Percentiles rank a stretch among this genome's conserved stretches.
These are phyloP conservation scores for Pseudogymnoascus sp. DNA, from an alignment of 2,329 filamentous ascomycete species.

Conservation along the genomic window DNA sequence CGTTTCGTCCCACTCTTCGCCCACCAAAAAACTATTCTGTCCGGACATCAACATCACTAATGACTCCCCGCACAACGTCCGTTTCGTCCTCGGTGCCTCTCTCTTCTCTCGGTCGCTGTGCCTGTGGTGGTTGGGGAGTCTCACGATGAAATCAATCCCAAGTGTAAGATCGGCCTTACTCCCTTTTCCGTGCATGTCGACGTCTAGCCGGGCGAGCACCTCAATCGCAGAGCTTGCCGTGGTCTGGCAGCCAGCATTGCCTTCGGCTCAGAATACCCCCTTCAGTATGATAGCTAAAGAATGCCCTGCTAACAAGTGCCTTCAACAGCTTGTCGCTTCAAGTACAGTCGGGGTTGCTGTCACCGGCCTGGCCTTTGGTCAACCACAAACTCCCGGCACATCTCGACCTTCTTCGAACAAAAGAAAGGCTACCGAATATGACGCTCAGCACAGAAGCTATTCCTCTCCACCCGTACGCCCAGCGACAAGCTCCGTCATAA, in stretches of 20 bases:
- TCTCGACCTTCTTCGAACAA: slow-evolving; percentile 28
- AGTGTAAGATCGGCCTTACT: slow-evolving; percentile 15
- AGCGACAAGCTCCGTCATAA: slow-evolving; percentile 26
- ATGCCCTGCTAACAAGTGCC: neutral
- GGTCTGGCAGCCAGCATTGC: neutral
- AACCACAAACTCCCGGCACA: slow-evolving; percentile 24
- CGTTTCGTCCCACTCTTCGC: slow-evolving; percentile 10
- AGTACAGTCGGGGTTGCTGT: slow-evolving; percentile 33
- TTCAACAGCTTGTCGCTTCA: slow-evolving; percentile 31
- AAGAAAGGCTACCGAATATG: slow-evolving; percentile 25
- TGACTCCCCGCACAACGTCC: slow-evolving; percentile 12
- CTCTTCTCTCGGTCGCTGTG: slow-evolving; percentile 12
- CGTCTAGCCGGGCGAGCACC: neutral
- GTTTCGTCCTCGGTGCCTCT: slow-evolving; percentile 13
- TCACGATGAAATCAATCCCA: slow-evolving; percentile 18
- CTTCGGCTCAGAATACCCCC: neutral
- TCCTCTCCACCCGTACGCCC: slow-evolving; percentile 26
- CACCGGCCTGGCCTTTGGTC: slow-evolving; percentile 29
- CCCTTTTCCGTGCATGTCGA: slow-evolving; percentile 3
- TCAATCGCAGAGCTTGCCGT: slow-evolving; percentile 3
- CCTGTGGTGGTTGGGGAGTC: slow-evolving; percentile 10
- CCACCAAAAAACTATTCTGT: slow-evolving; percentile 11
- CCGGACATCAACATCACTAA: slow-evolving; percentile 10
- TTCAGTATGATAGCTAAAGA: neutral
- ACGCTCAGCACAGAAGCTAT: slow-evolving; percentile 20